Percentiles rank a stretch among this genome's conserved stretches.
These are phyloP conservation scores for Yamadazyma songkhlaensis DNA, from an alignment of 1,139 yeast genomes.

Conservation along the genomic window DNA sequence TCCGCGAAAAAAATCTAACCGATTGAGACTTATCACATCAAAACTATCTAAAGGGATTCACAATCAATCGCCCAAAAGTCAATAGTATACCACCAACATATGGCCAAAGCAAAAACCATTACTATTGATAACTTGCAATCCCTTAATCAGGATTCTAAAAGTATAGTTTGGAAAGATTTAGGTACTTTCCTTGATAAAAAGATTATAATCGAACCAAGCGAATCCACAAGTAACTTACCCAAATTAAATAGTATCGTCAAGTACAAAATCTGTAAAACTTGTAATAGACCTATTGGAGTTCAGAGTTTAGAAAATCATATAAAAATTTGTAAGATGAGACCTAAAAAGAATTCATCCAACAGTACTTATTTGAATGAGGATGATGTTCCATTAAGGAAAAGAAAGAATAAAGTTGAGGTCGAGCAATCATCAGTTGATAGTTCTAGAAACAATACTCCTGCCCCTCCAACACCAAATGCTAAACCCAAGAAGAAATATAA, in stretches of 20 bases:
- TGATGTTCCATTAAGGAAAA: slow-evolving; percentile 27
- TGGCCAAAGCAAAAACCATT: slow-evolving; percentile 3
- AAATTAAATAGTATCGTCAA: slow-evolving; percentile 16
- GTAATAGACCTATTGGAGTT: slow-evolving; percentile 62
- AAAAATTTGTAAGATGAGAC: slow-evolving; percentile 49
- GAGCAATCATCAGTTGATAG: slow-evolving; percentile 44
- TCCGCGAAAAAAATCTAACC: not conserved
- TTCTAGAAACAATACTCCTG: slow-evolving; percentile 40
- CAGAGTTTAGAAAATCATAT: slow-evolving; percentile 46
- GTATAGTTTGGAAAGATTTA: slow-evolving; percentile 57
- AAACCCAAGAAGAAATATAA: slow-evolving; percentile 48
- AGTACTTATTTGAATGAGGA: slow-evolving; percentile 13
- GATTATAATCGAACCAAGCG: slow-evolving; percentile 31
- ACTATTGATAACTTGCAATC: slow-evolving; percentile 6
- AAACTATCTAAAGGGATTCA: not conserved
- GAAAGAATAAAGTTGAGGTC: slow-evolving; percentile 33
- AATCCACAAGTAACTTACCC: slow-evolving; percentile 32
- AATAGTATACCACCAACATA: slow-evolving; percentile 2
- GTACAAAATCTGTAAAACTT: slow-evolving; percentile 64
- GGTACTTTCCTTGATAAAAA: slow-evolving; percentile 56
- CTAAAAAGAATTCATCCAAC: slow-evolving; percentile 20
- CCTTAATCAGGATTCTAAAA: slow-evolving; percentile 16
- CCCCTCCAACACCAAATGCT: slow-evolving; percentile 24
- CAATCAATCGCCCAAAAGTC: not conserved
- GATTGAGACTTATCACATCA: not conserved